Conservation (phyloP, 805 yeast genomes). For the Suhomyces pyralidae region DNA sequence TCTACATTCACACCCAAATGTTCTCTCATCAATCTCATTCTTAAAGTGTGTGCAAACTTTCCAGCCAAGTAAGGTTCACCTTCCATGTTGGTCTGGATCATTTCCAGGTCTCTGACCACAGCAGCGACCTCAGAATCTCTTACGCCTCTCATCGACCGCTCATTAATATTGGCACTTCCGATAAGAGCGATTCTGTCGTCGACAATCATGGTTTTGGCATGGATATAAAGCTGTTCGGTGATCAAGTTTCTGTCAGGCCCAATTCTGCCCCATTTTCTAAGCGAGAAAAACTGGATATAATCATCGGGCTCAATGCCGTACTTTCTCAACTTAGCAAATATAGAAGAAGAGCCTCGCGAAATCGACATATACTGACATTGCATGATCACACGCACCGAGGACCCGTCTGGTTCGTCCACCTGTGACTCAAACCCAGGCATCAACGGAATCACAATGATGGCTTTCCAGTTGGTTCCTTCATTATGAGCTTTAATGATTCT, state of each 20-base stretch:
- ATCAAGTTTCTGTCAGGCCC: slow-evolving; percentile 72
- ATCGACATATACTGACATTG: slow-evolving; percentile 94
- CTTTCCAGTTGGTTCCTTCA: slow-evolving; percentile 79
- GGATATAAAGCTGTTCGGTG: slow-evolving; percentile 91
- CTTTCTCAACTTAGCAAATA: slow-evolving; percentile 74
- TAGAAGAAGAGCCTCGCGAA: slow-evolving; percentile 83
- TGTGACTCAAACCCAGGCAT: slow-evolving; percentile 97
- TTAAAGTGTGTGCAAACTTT: slow-evolving; percentile 81
- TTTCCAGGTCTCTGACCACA: slow-evolving; percentile 77
- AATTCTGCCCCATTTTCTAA: slow-evolving; percentile 93
- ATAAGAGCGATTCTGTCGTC: slow-evolving; percentile 93
- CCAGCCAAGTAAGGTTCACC: slow-evolving; percentile 81
- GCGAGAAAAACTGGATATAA: slow-evolving; percentile 85
- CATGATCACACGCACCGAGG: slow-evolving; percentile 93
- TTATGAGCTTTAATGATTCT: slow-evolving; percentile 85
- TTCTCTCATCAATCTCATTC: slow-evolving; percentile 93
- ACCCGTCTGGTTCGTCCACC: slow-evolving; percentile 90
- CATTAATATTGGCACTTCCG: slow-evolving; percentile 97
- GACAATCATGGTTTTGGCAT: slow-evolving; percentile 86
- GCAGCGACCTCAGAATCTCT: slow-evolving; percentile 96
- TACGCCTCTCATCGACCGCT: slow-evolving; percentile 90
- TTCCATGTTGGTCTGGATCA: slow-evolving; percentile 69
- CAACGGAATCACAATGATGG: slow-evolving; percentile 85
- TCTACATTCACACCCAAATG: slow-evolving; percentile 95
- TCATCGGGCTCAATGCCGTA: slow-evolving; percentile 86